Evolutionary conservation across 805 yeast species (phyloP).

Genomic region (Scheffersomyces amazonensis): DNA sequence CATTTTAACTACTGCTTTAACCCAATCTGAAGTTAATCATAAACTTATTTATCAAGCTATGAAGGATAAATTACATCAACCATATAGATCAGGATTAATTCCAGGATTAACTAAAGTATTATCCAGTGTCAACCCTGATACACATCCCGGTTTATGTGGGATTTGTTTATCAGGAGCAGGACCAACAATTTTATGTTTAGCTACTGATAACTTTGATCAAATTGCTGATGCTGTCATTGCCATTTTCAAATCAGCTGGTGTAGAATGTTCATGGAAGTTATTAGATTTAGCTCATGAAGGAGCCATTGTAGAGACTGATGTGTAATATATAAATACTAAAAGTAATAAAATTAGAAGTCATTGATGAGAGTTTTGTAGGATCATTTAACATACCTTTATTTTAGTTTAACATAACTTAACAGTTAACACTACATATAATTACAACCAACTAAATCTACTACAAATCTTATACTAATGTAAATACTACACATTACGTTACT

Average conservation of each 20-base stretch:
- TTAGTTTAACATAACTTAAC: too few relatives aligned
- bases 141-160: constrained; percentile 85
- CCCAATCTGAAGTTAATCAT: constrained; percentile 79
- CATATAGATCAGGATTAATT: constrained; percentile 87
- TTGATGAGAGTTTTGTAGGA: too few relatives aligned
- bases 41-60: constrained; percentile 86
- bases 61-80: constrained; percentile 97
- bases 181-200: constrained; percentile 92
- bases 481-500: too few relatives aligned
- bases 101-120: constrained; percentile 89
- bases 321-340: too few relatives aligned
- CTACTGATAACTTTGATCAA: constrained; percentile 80
- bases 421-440: too few relatives aligned
- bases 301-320: constrained; percentile 62
- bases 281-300: constrained; percentile 88
- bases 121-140: constrained; percentile 72
- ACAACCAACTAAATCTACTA: too few relatives aligned
- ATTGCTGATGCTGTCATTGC: constrained; percentile 76
- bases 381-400: too few relatives aligned
- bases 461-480: too few relatives aligned
- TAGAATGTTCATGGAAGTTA: constrained; percentile 78
- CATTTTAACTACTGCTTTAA: constrained; percentile 85
- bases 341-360: too few relatives aligned
- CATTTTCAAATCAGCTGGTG: constrained; percentile 63
- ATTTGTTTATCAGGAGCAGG: constrained; percentile 98